These are phyloP conservation scores for Bipolaris gigantea DNA, from an alignment of 2,329 filamentous ascomycete species.

Conservation along the genomic window DNA sequence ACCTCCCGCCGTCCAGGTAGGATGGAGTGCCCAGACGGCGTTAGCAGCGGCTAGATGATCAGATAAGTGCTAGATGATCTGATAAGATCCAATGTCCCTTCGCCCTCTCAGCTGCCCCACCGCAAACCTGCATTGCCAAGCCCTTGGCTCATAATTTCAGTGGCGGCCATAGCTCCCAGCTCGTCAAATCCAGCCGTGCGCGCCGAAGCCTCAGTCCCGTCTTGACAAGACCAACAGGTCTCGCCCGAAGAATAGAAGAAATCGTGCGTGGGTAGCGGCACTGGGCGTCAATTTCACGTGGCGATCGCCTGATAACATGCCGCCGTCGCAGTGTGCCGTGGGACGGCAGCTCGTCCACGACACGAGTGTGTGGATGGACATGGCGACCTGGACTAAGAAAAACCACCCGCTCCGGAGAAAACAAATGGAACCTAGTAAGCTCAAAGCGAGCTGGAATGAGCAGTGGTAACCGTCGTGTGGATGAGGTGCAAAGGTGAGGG, in stretches of 20 bases:
- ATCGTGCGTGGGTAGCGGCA: not conserved
- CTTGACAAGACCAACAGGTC: not conserved
- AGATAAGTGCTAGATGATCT: constrained; percentile 34
- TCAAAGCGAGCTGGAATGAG: not conserved
- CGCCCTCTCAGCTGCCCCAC: constrained; percentile 6
- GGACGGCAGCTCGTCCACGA: too few relatives aligned
- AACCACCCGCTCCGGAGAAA: too few relatives aligned
- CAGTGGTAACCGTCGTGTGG: too few relatives aligned
- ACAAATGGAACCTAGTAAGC: too few relatives aligned
- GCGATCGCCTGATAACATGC: constrained; percentile 1
- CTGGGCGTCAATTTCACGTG: constrained; percentile 1
- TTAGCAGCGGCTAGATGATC: constrained; percentile 30
- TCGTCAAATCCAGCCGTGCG: constrained; percentile 16
- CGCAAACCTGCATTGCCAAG: constrained; percentile 15
- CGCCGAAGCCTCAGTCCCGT: constrained; percentile 12
- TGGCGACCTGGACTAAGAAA: too few relatives aligned
- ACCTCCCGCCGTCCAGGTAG: constrained; percentile 18
- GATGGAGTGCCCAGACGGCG: constrained; percentile 20
- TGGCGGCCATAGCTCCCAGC: constrained; percentile 10
- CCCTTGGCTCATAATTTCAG: constrained; percentile 15
- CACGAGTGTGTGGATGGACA: too few relatives aligned
- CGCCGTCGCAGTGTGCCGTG: constrained; percentile 1
- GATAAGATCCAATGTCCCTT: constrained; percentile 32
- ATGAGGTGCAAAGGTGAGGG: not conserved
- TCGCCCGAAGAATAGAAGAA: constrained; percentile 4